These are phyloP conservation scores for Candida quercuum DNA, from an alignment of 805 yeast species.

Conservation along the genomic window DNA sequence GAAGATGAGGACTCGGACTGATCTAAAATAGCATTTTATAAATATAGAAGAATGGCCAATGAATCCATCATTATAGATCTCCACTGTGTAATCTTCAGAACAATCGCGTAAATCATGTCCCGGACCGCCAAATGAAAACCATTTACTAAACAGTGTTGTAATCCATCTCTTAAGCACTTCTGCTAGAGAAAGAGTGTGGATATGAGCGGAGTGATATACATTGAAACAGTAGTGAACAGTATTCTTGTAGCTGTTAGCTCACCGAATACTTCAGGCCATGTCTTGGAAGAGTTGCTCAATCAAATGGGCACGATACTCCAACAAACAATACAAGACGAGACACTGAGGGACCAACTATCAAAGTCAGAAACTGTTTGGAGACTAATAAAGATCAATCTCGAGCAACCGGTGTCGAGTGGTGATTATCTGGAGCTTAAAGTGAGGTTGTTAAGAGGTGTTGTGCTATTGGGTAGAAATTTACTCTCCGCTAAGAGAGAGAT, in stretches of 20 bases:
- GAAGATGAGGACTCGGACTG: constrained; percentile 7
- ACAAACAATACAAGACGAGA: constrained; percentile 17
- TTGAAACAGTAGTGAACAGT: no score
- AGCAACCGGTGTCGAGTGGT: background rate
- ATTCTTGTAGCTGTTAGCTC: no score
- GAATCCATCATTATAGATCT: no score
- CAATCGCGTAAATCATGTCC: no score
- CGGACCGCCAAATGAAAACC: no score
- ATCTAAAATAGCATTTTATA: background rate
- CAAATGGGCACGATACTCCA: constrained; percentile 7
- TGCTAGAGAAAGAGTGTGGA: no score
- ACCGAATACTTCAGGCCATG: no score
- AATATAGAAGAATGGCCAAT: no score
- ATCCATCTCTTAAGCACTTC: no score
- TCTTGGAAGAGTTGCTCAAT: background rate
- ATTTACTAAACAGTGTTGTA: no score
- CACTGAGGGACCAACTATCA: constrained; percentile 22
- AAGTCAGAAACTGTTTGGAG: constrained; percentile 24
- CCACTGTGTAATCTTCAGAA: no score
- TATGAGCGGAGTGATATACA: no score
- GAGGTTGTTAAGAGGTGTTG: constrained; percentile 40
- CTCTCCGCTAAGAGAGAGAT: constrained; percentile 28
- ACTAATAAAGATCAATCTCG: constrained; percentile 12
- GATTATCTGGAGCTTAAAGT: constrained; percentile 10
- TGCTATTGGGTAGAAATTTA: constrained; percentile 45